phyloP scores from a whole-genome alignment of 2,329 filamentous ascomycete genomes.

The Colletotrichum cordylinicola region DNA sequence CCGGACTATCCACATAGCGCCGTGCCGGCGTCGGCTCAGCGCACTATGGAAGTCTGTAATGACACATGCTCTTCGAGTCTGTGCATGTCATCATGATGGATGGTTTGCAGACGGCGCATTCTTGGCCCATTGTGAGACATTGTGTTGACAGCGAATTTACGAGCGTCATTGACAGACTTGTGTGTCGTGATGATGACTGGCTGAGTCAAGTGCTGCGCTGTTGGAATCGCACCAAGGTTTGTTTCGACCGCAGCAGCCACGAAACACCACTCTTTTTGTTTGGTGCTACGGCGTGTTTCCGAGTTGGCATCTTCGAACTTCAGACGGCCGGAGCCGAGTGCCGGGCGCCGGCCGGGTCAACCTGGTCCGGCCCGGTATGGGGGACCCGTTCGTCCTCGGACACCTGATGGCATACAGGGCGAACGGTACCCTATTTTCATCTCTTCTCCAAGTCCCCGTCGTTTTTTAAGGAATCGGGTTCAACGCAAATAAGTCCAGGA shows the following conservation, averaged over 20 bases:
- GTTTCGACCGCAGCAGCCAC: neutral
- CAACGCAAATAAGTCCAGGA: too few species aligned
- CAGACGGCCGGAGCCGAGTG: neutral
- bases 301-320: neutral
- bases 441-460: too few species aligned
- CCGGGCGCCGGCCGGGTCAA: neutral
- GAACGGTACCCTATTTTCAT: too few species aligned
- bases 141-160: neutral
- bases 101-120: neutral
- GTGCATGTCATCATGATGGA: conserved; percentile 4
- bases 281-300: neutral
- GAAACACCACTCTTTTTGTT: neutral
- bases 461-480: too few species aligned
- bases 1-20: conserved; percentile 2
- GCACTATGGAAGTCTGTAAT: neutral
- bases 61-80: neutral
- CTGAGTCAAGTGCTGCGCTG: neutral
- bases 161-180: neutral
- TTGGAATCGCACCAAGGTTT: neutral
- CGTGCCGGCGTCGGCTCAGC: conserved; percentile 1
- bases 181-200: neutral
- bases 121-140: neutral
- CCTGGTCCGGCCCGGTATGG: neutral
- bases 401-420: too few species aligned
- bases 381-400: too few species aligned